Percentiles rank a stretch among this genome's conserved stretches.
Conservation (phyloP, 495 filamentous ascomycete species). For the Penicillium verhagenii region DNA sequence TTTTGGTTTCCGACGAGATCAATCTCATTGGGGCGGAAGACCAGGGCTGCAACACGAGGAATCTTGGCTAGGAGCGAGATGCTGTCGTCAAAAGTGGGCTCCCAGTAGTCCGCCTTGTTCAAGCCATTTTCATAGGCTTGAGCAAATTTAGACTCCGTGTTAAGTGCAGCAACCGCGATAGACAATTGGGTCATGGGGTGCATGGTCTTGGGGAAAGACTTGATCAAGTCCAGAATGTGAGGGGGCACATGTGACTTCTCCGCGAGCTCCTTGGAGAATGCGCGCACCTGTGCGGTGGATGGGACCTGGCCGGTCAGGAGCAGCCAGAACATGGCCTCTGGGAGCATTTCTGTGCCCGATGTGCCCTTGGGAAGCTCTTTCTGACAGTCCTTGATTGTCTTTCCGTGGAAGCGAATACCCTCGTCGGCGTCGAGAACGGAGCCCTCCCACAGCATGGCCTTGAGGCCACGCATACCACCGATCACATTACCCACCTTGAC, state of each 20-base stretch:
- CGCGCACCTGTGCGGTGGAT: slow-evolving; percentile 73
- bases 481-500: slow-evolving; percentile 92
- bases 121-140: slow-evolving; percentile 88
- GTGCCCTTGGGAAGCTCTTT: slow-evolving; percentile 88
- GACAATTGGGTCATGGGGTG: slow-evolving; percentile 99
- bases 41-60: slow-evolving; percentile 93
- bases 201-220: slow-evolving; percentile 80
- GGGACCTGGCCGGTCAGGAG: slow-evolving; percentile 92
- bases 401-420: slow-evolving; percentile 96
- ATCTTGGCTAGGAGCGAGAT: slow-evolving; percentile 95
- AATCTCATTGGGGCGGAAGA: slow-evolving; percentile 84
- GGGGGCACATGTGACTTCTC: slow-evolving; percentile 80
- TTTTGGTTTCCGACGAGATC: slow-evolving; percentile 55
- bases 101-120: slow-evolving; percentile 96
- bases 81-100: slow-evolving; percentile 94
- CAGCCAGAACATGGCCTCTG: slow-evolving; percentile 99
- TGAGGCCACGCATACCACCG: slow-evolving; percentile 96
- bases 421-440: slow-evolving; percentile 96
- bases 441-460: slow-evolving; percentile 98
- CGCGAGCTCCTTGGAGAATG: slow-evolving; percentile 80
- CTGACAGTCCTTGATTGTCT: slow-evolving; percentile 97
- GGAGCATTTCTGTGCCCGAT: slow-evolving; percentile 96
- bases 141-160: slow-evolving; percentile 88
- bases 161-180: slow-evolving; percentile 89
- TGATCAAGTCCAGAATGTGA: slow-evolving; percentile 84